Percentiles rank a stretch among this genome's conserved stretches.
Evolutionary conservation across 805 yeast species (phyloP).

Genomic region (Yarrowia alimentaria): DNA sequence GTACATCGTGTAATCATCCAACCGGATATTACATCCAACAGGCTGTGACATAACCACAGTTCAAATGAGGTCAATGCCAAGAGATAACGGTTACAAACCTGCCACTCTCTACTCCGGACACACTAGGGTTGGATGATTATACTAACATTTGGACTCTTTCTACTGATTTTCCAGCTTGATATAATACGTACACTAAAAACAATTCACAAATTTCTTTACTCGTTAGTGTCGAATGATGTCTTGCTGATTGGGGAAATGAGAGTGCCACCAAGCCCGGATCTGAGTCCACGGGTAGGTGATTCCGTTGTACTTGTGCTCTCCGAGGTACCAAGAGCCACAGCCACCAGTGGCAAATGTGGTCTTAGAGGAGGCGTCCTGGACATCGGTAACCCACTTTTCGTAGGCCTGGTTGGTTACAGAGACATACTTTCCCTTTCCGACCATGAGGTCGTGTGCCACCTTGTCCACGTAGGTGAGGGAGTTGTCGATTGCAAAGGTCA

Average conservation of each 20-base stretch:
- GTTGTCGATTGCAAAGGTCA: slow-evolving; percentile 30
- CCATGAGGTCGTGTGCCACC: slow-evolving; percentile 25
- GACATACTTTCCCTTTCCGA: slow-evolving; percentile 26
- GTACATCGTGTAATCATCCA: too few relatives aligned
- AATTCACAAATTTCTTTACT: too few relatives aligned
- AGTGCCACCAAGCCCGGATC: slow-evolving; percentile 30
- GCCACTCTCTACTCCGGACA: too few relatives aligned
- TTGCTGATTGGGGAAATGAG: slow-evolving; percentile 11
- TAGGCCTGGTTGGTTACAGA: slow-evolving; percentile 30
- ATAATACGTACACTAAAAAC: too few relatives aligned
- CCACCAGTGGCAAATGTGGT: slow-evolving; percentile 30
- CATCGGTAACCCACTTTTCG: slow-evolving; percentile 27
- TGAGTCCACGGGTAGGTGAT: slow-evolving; percentile 32
- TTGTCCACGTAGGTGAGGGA: slow-evolving; percentile 28
- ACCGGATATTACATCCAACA: too few relatives aligned
- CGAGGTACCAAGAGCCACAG: slow-evolving; percentile 32
- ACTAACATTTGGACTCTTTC: too few relatives aligned
- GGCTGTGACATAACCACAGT: too few relatives aligned
- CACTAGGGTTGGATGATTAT: too few relatives aligned
- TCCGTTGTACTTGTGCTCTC: slow-evolving; percentile 24
- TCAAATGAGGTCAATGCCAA: too few relatives aligned
- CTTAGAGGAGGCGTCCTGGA: slow-evolving; percentile 26
- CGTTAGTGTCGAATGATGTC: slow-evolving; percentile 15
- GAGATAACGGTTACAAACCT: too few relatives aligned
- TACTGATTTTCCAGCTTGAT: too few relatives aligned